Conservation (phyloP, 176 grass and related monocot genomes). For the Themeda triandra region DNA sequence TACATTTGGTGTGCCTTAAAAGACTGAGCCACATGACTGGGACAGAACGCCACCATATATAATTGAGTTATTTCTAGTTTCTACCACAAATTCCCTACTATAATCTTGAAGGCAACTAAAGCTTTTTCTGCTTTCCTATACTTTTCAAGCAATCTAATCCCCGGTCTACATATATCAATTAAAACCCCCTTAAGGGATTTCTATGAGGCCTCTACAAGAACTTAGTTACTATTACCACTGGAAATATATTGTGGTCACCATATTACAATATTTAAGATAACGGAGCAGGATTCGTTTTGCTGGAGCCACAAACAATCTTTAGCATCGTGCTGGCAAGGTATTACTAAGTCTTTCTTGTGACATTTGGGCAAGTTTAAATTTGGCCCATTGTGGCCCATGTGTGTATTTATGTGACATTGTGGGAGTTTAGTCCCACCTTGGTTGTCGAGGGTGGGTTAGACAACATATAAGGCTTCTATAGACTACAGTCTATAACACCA, state of each 20-base stretch:
- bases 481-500: background rate
- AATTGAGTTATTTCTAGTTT: conserved; percentile 2
- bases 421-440: background rate
- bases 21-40: background rate
- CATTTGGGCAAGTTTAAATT: background rate
- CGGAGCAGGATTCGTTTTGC: background rate
- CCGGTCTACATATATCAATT: background rate
- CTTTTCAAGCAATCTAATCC: background rate
- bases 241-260: background rate
- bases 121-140: background rate
- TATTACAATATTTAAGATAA: background rate
- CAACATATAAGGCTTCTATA: background rate
- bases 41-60: background rate
- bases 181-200: background rate
- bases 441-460: background rate
- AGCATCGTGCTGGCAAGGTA: background rate
- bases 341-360: background rate
- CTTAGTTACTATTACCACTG: background rate
- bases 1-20: background rate
- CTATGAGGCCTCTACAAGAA: background rate
- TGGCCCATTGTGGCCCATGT: background rate
- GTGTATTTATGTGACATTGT: background rate
- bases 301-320: background rate
- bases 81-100: background rate
- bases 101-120: background rate